A percentile compares a stretch with the other conserved stretches of the same genome.
Conservation (phyloP, 2,329 filamentous ascomycete genomes). For the Rhexocercosporidium sp. region DNA sequence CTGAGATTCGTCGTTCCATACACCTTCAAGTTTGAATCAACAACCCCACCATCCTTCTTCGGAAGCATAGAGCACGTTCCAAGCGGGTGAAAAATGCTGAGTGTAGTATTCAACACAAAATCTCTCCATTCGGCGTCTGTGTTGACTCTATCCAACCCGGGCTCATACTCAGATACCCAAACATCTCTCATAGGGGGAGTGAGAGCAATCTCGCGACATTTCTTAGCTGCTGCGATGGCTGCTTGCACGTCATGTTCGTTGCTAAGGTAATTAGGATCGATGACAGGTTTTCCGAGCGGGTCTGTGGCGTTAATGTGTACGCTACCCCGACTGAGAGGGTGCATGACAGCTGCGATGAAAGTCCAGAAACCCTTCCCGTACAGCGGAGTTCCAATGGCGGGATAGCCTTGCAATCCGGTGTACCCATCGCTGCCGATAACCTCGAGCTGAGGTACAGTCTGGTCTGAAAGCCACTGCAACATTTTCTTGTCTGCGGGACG, state of each 20-base stretch:
- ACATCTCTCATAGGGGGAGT: constrained; percentile 25
- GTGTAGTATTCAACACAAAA: constrained; percentile 22
- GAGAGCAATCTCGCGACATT: constrained; percentile 26
- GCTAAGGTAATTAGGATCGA: constrained; percentile 60
- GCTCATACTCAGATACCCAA: constrained; percentile 35
- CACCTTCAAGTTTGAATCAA: constrained; percentile 30
- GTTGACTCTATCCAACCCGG: constrained; percentile 27
- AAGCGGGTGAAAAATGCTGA: constrained; percentile 28
- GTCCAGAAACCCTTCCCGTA: constrained; percentile 32
- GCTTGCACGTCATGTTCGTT: constrained; percentile 55
- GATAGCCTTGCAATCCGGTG: constrained; percentile 44
- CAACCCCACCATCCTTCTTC: constrained; percentile 28
- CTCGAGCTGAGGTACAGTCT: constrained; percentile 32
- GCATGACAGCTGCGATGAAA: constrained; percentile 58
- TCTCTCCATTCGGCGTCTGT: constrained; percentile 26
- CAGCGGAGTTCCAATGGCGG: constrained; percentile 20
- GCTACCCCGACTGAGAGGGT: constrained; percentile 60
- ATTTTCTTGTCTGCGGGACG: constrained; percentile 47
- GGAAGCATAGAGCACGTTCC: constrained; percentile 36
- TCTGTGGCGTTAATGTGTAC: constrained; percentile 57
- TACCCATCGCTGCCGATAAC: constrained; percentile 51
- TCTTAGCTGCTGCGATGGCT: constrained; percentile 29
- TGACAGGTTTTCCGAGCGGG: constrained; percentile 48
- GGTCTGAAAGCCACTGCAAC: constrained; percentile 46
- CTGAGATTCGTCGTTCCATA: constrained; percentile 30